Conservation (phyloP, 2,329 filamentous ascomycete genomes). For the Penicillium sp. region DNA sequence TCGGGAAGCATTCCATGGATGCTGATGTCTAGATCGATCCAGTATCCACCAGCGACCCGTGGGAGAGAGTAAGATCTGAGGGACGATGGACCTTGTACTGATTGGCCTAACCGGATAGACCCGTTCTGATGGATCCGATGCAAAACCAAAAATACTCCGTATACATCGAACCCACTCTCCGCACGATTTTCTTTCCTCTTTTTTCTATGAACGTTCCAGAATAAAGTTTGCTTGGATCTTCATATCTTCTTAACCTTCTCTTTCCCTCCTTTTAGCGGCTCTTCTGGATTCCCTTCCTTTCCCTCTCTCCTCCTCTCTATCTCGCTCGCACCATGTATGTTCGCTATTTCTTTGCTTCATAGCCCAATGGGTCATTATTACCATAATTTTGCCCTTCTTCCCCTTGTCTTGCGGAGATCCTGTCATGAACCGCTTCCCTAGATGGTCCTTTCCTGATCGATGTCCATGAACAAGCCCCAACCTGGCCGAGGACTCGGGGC, state of each 20-base stretch:
- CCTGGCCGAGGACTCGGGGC: slow-evolving; percentile 32
- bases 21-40: slow-evolving; percentile 20
- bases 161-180: slow-evolving; percentile 18
- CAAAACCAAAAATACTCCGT: slow-evolving; percentile 21
- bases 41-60: slow-evolving; percentile 21
- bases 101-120: slow-evolving; percentile 28
- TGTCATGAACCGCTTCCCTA: slow-evolving; percentile 27
- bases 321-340: slow-evolving; percentile 19
- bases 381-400: background rate
- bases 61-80: slow-evolving; percentile 19
- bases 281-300: background rate
- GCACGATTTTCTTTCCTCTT: slow-evolving; percentile 12
- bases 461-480: slow-evolving; percentile 37
- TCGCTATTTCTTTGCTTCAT: slow-evolving; percentile 24
- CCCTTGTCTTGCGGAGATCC: background rate
- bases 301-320: background rate
- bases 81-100: slow-evolving; percentile 6
- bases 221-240: slow-evolving; percentile 13
- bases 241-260: background rate
- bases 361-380: slow-evolving; percentile 12
- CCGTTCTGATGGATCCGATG: slow-evolving; percentile 29
- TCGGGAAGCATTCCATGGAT: background rate
- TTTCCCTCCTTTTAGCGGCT: background rate
- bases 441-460: slow-evolving; percentile 36
- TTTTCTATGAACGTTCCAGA: slow-evolving; percentile 23